Percentiles rank a stretch among this genome's conserved stretches.
phyloP scores from a whole-genome alignment of 179 eudicot species.

The Spinacia oleracea region DNA sequence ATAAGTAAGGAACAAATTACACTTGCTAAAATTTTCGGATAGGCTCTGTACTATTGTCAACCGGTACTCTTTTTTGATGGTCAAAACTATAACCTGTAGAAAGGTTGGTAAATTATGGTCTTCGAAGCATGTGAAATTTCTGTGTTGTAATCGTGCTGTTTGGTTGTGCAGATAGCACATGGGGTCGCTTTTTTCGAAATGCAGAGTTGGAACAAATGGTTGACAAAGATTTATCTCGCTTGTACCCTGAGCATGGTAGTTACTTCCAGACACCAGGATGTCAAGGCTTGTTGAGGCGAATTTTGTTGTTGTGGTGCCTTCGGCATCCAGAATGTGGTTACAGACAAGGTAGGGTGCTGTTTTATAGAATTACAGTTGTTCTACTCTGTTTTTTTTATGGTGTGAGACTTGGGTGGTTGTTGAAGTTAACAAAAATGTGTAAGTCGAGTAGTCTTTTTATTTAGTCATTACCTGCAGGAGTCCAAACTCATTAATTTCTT shows the following conservation, averaged over 20 bases:
- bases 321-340: constrained; percentile 93
- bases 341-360: constrained; percentile 68
- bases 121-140: not conserved
- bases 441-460: not conserved
- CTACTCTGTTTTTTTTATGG: not conserved
- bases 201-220: constrained; percentile 95
- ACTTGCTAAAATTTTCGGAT: not conserved
- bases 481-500: not conserved
- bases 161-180: constrained; percentile 75
- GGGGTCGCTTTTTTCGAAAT: constrained; percentile 92
- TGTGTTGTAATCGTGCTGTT: constrained; percentile 5
- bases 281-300: constrained; percentile 87
- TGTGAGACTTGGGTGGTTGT: not conserved
- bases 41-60: not conserved
- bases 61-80: not conserved
- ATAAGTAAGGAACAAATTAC: not conserved
- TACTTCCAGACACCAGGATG: constrained; percentile 91
- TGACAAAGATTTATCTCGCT: constrained; percentile 91
- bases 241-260: constrained; percentile 92
- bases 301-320: constrained; percentile 91
- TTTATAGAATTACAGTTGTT: constrained; percentile 3
- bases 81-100: not conserved
- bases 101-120: not conserved
- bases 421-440: not conserved
- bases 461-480: not conserved